Evolutionary conservation across 306 rosid genomes (phyloP).

Genomic region (Prunus persica): DNA sequence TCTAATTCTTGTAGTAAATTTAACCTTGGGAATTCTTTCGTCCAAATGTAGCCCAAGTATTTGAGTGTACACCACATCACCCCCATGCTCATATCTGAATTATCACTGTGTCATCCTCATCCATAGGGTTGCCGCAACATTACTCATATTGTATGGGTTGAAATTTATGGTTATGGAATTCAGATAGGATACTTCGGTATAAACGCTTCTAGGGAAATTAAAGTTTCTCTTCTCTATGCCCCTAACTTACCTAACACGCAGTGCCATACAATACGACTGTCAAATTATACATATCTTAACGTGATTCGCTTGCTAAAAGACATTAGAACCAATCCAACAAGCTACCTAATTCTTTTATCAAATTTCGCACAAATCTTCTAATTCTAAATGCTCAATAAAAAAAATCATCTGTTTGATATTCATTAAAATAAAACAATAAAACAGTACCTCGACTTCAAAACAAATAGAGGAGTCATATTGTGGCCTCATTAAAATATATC

Average conservation of each 20-base stretch:
- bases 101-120: no score
- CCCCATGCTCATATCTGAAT: no score
- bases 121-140: background rate
- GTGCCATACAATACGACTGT: background rate
- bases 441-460: no score
- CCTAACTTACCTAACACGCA: constrained; percentile 6
- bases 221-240: background rate
- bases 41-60: no score
- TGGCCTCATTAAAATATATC: no score
- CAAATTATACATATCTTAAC: background rate
- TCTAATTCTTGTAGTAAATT: no score
- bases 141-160: no score
- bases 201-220: background rate
- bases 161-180: background rate
- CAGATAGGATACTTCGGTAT: background rate
- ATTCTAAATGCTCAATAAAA: background rate
- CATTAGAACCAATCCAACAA: constrained; percentile 8
- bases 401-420: no score
- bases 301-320: constrained; percentile 8
- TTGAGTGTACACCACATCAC: no score
- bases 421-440: no score
- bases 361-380: background rate
- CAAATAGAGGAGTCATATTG: no score
- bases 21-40: no score
- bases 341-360: background rate